phyloP scores from a whole-genome alignment of 441 rosid genomes.

The Erysimum cheiri region DNA sequence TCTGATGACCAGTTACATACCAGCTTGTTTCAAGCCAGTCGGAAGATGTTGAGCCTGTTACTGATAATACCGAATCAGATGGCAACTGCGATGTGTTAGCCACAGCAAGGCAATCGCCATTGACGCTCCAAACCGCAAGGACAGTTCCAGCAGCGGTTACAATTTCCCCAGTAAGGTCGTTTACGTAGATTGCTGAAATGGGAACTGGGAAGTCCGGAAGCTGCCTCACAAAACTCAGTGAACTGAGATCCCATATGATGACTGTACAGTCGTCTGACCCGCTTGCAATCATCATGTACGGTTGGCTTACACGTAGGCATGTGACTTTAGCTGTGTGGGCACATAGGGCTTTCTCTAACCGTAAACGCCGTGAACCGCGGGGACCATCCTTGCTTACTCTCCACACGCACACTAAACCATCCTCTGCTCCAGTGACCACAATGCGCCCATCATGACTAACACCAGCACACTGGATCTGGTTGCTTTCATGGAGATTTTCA shows the following conservation, averaged over 20 bases:
- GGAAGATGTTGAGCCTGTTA: slow-evolving; percentile 82
- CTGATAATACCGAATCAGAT: slow-evolving; percentile 90
- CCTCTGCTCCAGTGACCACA: slow-evolving; percentile 96
- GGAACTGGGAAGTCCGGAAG: slow-evolving; percentile 89
- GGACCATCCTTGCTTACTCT: slow-evolving; percentile 76
- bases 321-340: slow-evolving; percentile 88
- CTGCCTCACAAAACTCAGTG: slow-evolving; percentile 86
- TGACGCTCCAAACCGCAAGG: slow-evolving; percentile 98
- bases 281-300: slow-evolving; percentile 94
- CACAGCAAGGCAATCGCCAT: slow-evolving; percentile 96
- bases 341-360: slow-evolving; percentile 81
- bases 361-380: slow-evolving; percentile 61
- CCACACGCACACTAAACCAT: slow-evolving; percentile 92
- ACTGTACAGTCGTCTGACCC: slow-evolving; percentile 98
- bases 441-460: slow-evolving; percentile 93
- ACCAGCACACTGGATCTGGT: slow-evolving; percentile 93
- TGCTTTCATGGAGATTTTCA: slow-evolving; percentile 96
- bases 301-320: slow-evolving; percentile 95
- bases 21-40: slow-evolving; percentile 97
- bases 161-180: slow-evolving; percentile 94
- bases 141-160: slow-evolving; percentile 96
- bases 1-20: slow-evolving; percentile 99
- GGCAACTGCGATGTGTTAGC: slow-evolving; percentile 97
- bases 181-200: slow-evolving; percentile 87
- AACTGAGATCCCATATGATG: slow-evolving; percentile 96